Percentiles rank a stretch among this genome's conserved stretches.
phyloP scores from a whole-genome alignment of 345 rosid species.

The Eucalyptus coolabah region DNA sequence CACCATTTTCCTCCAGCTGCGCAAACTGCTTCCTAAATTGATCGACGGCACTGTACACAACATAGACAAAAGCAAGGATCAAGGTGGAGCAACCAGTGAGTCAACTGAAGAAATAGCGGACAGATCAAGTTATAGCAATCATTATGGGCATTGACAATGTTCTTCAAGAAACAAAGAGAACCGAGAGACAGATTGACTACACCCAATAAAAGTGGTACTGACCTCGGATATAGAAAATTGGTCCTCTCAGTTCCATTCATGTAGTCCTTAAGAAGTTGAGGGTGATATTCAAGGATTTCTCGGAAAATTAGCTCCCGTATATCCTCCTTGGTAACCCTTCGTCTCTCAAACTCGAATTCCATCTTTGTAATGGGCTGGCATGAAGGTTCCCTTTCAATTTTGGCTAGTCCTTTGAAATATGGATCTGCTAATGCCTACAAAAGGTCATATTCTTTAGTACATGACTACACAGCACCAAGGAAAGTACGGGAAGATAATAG shows the following conservation, averaged over 20 bases:
- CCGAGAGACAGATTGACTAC: not conserved
- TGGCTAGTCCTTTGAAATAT: slow-evolving; percentile 83
- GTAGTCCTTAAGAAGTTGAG: slow-evolving; percentile 79
- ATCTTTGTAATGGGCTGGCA: slow-evolving; percentile 89
- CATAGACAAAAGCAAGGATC: not conserved
- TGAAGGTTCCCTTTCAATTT: slow-evolving; percentile 90
- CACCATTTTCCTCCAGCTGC: slow-evolving; percentile 75
- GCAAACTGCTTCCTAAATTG: slow-evolving; percentile 92
- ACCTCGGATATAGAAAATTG: slow-evolving; percentile 95
- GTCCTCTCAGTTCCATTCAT: slow-evolving; percentile 82
- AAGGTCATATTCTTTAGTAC: not conserved
- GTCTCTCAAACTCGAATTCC: slow-evolving; percentile 96
- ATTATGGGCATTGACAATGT: not conserved
- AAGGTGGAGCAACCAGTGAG: not conserved
- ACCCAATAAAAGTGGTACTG: not conserved
- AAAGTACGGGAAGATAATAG: not conserved
- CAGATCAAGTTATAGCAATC: not conserved
- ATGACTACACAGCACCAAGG: not conserved
- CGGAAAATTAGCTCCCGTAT: slow-evolving; percentile 74
- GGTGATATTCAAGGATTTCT: slow-evolving; percentile 92
- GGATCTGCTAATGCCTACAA: slow-evolving; percentile 81
- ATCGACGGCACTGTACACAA: slow-evolving; percentile 67
- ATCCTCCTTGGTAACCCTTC: slow-evolving; percentile 88
- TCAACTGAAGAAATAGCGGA: not conserved
- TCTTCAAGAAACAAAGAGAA: not conserved